phyloP scores from a whole-genome alignment of 169 alveolate genomes.

The Eimeria zaria region DNA sequence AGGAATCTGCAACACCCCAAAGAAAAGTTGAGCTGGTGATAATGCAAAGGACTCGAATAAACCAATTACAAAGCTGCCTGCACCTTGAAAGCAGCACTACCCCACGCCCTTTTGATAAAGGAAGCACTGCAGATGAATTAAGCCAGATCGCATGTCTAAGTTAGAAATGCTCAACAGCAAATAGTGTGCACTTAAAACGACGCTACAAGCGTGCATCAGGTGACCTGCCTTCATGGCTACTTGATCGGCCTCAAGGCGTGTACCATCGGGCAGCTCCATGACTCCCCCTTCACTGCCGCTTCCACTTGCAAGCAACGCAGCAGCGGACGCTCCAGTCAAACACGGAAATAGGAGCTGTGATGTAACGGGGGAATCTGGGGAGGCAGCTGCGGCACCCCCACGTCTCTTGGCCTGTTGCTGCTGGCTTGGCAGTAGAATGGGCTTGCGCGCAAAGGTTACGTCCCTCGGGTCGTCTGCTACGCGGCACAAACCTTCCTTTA shows the following conservation, averaged over 20 bases:
- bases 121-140: background rate
- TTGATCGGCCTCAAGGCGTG: slow-evolving; percentile 82
- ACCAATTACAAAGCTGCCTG: background rate
- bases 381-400: slow-evolving; percentile 47
- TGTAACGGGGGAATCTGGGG: slow-evolving; percentile 12
- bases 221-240: slow-evolving; percentile 79
- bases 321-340: slow-evolving; percentile 55
- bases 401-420: slow-evolving; percentile 77
- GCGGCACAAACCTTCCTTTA: slow-evolving; percentile 79
- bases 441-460: slow-evolving; percentile 59
- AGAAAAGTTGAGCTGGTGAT: background rate
- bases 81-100: background rate
- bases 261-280: slow-evolving; percentile 86
- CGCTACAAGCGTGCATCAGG: background rate
- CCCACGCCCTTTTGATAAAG: background rate
- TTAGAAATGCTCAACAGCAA: background rate
- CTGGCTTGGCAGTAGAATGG: slow-evolving; percentile 46
- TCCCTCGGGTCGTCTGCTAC: slow-evolving; percentile 78
- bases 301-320: slow-evolving; percentile 40
- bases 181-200: background rate
- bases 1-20: slow-evolving; percentile 55
- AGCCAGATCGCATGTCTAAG: background rate
- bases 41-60: background rate
- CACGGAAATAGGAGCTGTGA: slow-evolving; percentile 73
- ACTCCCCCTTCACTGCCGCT: slow-evolving; percentile 74